These are phyloP conservation scores for Byssothecium circinans DNA, from an alignment of 2,329 filamentous ascomycete species.

Conservation along the genomic window DNA sequence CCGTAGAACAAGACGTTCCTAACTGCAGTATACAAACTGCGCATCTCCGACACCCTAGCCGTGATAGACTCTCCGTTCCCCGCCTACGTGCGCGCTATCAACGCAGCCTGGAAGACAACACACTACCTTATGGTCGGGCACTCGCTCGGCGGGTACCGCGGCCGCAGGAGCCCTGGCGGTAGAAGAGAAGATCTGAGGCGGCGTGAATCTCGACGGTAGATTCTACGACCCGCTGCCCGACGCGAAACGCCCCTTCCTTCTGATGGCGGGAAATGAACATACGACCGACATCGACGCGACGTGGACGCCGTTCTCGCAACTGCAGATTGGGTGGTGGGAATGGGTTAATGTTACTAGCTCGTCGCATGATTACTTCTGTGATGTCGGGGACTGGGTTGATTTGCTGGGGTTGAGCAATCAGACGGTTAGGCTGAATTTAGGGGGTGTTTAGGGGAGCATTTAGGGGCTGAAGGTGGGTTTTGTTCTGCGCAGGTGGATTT, in stretches of 20 bases:
- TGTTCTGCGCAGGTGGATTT: slow-evolving; percentile 8
- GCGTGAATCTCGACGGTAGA: slow-evolving; percentile 24
- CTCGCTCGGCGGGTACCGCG: slow-evolving; percentile 23
- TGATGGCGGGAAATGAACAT: slow-evolving; percentile 21
- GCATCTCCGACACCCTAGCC: slow-evolving; percentile 19
- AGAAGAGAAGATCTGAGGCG: slow-evolving; percentile 15
- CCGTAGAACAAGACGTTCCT: slow-evolving; percentile 12
- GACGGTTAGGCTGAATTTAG: slow-evolving; percentile 12
- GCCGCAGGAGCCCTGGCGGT: slow-evolving; percentile 11
- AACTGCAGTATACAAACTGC: slow-evolving; percentile 15
- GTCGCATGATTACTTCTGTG: slow-evolving; percentile 24
- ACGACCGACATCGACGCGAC: slow-evolving; percentile 16
- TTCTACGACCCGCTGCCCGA: slow-evolving; percentile 15
- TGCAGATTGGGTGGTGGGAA: slow-evolving; percentile 26
- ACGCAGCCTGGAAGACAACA: slow-evolving; percentile 12
- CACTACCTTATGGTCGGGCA: slow-evolving; percentile 21
- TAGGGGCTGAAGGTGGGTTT: slow-evolving; percentile 21
- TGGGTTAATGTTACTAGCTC: slow-evolving; percentile 21
- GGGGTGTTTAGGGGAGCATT: too few species aligned
- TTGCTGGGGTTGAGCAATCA: slow-evolving; percentile 17
- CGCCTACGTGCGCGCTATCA: slow-evolving; percentile 1
- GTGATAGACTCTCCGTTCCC: slow-evolving; percentile 8
- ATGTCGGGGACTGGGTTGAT: slow-evolving; percentile 28
- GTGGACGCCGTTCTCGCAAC: slow-evolving; percentile 20
- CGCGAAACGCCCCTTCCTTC: slow-evolving; percentile 20